Conservation (phyloP, 306 rosid genomes). For the Mimosa pudica region DNA sequence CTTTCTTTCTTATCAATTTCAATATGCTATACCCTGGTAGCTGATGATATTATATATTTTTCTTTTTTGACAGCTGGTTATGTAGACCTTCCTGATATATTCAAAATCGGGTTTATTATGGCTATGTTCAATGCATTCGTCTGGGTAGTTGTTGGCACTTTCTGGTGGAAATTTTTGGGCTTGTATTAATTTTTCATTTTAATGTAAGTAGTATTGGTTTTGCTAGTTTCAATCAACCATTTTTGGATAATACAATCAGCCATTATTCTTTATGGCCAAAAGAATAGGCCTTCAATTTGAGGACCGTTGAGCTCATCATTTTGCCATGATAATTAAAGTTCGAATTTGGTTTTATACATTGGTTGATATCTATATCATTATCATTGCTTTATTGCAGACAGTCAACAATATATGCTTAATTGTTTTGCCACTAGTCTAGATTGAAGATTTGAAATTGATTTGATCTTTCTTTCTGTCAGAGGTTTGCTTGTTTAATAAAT, state of each 20-base stretch:
- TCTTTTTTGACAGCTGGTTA: slow-evolving; percentile 77
- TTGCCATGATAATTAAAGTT: slow-evolving; percentile 22
- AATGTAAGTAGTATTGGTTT: slow-evolving; percentile 47
- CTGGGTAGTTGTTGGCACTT: slow-evolving; percentile 72
- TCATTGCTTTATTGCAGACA: not conserved
- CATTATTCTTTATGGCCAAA: slow-evolving; percentile 33
- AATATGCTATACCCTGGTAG: slow-evolving; percentile 23
- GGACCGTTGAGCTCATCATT: slow-evolving; percentile 51
- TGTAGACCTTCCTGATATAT: slow-evolving; percentile 78
- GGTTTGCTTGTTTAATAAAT: slow-evolving; percentile 1
- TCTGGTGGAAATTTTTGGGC: slow-evolving; percentile 97
- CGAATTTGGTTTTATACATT: slow-evolving; percentile 24
- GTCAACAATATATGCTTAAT: not conserved
- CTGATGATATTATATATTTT: slow-evolving; percentile 34
- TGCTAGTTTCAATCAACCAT: slow-evolving; percentile 24
- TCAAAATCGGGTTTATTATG: slow-evolving; percentile 74
- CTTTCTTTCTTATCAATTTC: slow-evolving; percentile 1
- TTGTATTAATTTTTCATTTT: slow-evolving; percentile 57
- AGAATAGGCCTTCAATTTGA: slow-evolving; percentile 37
- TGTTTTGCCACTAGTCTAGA: slow-evolving; percentile 30
- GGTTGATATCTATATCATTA: slow-evolving; percentile 9
- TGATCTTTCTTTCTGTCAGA: not conserved
- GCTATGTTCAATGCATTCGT: slow-evolving; percentile 67
- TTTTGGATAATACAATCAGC: not conserved
- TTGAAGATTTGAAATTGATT: slow-evolving; percentile 21